These are phyloP conservation scores for Naumovozyma castellii DNA, from an alignment of 805 yeast species.

Conservation along the genomic window DNA sequence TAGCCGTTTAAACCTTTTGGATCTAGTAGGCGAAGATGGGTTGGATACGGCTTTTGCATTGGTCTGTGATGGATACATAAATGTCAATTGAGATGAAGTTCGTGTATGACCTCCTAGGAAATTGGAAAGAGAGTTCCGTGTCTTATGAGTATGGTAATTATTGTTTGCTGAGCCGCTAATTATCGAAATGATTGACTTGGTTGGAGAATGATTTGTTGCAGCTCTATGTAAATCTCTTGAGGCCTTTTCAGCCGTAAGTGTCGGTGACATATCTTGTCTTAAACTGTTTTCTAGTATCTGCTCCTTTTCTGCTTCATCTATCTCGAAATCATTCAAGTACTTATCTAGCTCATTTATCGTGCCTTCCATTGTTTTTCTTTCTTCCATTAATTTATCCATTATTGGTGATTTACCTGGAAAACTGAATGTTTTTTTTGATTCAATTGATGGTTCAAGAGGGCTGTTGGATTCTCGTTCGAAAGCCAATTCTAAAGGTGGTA, in stretches of 20 bases:
- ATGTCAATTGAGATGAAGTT: conserved; percentile 17
- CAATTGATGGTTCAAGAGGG: background rate
- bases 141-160: conserved; percentile 9
- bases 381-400: background rate
- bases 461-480: conserved; percentile 1
- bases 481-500: conserved; percentile 13
- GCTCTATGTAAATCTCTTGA: conserved; percentile 12
- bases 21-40: conserved; percentile 24
- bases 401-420: conserved; percentile 2
- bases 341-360: conserved; percentile 25
- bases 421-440: background rate
- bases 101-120: conserved; percentile 11
- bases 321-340: conserved; percentile 14
- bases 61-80: conserved; percentile 1
- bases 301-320: conserved; percentile 8
- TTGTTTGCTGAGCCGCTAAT: conserved; percentile 15
- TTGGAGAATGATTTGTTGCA: conserved; percentile 25
- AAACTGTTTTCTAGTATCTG: conserved; percentile 20
- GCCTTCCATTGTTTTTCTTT: conserved; percentile 7
- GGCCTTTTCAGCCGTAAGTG: conserved; percentile 7
- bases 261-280: conserved; percentile 15
- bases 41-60: conserved; percentile 7
- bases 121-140: conserved; percentile 7
- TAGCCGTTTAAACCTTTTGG: conserved; percentile 20
- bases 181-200: conserved; percentile 26